Conservation (phyloP, 2,329 filamentous ascomycete species). For the Chaetomium sp. region DNA sequence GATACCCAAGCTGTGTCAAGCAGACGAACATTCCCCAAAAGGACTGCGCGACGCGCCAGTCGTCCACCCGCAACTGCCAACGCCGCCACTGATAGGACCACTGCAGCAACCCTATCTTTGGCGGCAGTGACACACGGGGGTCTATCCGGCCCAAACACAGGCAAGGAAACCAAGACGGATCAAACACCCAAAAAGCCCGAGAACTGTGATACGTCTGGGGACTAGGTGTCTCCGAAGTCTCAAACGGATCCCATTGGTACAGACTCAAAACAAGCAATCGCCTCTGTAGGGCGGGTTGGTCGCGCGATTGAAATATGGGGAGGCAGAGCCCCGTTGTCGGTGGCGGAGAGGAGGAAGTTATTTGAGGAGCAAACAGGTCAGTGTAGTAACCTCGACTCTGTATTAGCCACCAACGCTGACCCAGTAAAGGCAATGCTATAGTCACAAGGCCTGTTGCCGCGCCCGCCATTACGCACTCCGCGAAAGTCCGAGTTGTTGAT, state of each 20-base stretch:
- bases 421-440: background rate
- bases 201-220: background rate
- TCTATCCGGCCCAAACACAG: background rate
- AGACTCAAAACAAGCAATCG: background rate
- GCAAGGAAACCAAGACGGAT: background rate
- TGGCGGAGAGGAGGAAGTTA: slow-evolving; percentile 40
- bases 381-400: slow-evolving; percentile 13
- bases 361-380: slow-evolving; percentile 39
- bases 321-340: background rate
- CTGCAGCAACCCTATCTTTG: background rate
- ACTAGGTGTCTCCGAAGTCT: slow-evolving; percentile 6
- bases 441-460: background rate
- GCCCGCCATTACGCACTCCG: background rate
- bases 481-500: background rate
- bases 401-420: background rate
- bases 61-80: background rate
- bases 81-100: background rate
- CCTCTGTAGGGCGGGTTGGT: background rate
- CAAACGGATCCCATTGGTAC: background rate
- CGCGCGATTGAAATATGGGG: background rate
- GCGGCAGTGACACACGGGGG: background rate
- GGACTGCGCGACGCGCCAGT: background rate
- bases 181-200: background rate
- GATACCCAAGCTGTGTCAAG: background rate
- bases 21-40: background rate